Conservation (phyloP, 495 filamentous ascomycete species). For the Talaromyces thailandensis region DNA sequence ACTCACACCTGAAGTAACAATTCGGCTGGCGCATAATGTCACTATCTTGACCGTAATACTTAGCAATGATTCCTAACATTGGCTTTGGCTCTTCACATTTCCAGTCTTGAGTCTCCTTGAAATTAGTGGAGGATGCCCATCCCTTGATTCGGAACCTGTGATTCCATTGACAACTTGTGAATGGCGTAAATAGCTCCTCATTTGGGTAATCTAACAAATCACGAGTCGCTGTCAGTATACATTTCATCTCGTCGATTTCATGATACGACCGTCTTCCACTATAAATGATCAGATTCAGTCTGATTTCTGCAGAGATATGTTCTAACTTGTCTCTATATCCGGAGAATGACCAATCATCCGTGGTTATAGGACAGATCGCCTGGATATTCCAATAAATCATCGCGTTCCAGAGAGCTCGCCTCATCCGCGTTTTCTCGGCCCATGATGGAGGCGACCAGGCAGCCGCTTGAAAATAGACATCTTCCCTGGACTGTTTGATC, state of each 20-base stretch:
- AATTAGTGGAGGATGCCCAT: background rate
- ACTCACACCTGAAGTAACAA: background rate
- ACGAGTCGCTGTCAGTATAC: background rate
- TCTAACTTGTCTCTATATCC: background rate
- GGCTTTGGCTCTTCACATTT: background rate
- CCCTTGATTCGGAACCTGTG: background rate
- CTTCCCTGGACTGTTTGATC: background rate
- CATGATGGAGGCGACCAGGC: background rate
- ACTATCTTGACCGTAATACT: background rate
- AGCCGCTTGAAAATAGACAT: background rate
- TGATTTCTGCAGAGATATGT: background rate
- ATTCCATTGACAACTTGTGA: background rate
- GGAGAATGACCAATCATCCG: background rate
- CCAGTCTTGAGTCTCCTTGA: background rate
- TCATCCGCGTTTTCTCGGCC: background rate
- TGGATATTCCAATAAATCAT: slow-evolving; percentile 5
- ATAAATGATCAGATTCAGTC: background rate
- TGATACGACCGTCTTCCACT: background rate
- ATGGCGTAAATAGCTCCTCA: background rate
- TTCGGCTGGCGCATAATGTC: background rate
- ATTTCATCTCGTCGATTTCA: background rate
- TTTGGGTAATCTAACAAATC: background rate
- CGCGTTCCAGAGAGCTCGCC: background rate
- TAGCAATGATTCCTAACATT: background rate
- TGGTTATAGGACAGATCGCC: background rate